Conservation (phyloP, 371 early-diverging fungal genomes). For the Blakeslea trispora region DNA sequence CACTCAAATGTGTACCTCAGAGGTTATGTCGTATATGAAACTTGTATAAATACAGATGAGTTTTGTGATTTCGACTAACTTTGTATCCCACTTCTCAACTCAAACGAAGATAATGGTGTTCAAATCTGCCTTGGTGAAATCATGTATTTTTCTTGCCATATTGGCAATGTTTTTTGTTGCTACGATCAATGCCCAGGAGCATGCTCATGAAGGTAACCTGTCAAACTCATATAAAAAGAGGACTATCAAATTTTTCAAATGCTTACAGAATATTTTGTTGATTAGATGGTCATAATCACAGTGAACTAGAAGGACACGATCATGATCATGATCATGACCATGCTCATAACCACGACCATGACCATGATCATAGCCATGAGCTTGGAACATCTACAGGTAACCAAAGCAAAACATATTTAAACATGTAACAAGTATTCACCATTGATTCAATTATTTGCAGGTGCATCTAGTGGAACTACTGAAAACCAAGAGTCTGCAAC, state of each 20-base stretch:
- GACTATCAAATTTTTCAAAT: too few species aligned
- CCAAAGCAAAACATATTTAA: too few species aligned
- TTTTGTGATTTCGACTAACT: background rate
- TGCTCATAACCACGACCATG: background rate
- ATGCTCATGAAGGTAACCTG: background rate
- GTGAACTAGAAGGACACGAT: too few species aligned
- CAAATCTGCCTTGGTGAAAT: background rate
- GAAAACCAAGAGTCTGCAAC: too few species aligned
- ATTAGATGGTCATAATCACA: too few species aligned
- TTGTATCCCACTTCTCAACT: background rate
- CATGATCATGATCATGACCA: background rate
- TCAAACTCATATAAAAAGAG: too few species aligned
- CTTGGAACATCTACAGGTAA: too few species aligned
- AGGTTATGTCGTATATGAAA: background rate
- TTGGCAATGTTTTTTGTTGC: background rate
- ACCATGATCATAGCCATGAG: background rate
- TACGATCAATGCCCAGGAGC: background rate
- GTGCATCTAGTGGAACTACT: too few species aligned
- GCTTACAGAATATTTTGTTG: too few species aligned
- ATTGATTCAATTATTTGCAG: too few species aligned
- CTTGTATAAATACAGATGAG: background rate
- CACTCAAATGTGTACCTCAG: background rate
- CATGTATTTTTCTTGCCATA: background rate
- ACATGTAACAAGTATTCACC: too few species aligned
- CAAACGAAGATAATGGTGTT: background rate